phyloP scores from a whole-genome alignment of 1,284 basidiomycete genomes.

The Trametes pubescens region DNA sequence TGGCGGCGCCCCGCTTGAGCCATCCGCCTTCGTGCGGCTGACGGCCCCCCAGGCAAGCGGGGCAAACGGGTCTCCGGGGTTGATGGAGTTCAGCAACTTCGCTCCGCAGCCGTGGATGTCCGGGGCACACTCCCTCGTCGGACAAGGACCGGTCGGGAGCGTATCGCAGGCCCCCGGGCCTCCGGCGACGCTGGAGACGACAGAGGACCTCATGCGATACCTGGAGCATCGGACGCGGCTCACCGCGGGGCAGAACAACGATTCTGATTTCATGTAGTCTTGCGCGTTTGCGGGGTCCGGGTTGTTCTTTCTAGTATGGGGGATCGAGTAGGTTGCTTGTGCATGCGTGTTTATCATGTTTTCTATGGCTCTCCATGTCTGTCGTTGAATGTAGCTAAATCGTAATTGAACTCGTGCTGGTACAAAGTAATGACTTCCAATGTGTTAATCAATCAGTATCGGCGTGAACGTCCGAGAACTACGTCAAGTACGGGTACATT shows the following conservation, averaged over 20 bases:
- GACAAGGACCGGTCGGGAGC: not conserved
- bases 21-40: slow-evolving; percentile 12
- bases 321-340: slow-evolving; percentile 4
- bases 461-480: too few species aligned
- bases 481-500: too few species aligned
- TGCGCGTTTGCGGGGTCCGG: not conserved
- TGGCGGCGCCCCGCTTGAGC: slow-evolving; percentile 19
- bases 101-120: slow-evolving; percentile 32
- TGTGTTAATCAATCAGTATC: too few species aligned
- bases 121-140: slow-evolving; percentile 9
- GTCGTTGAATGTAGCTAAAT: slow-evolving; percentile 13
- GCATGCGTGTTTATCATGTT: slow-evolving; percentile 16
- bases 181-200: slow-evolving; percentile 37
- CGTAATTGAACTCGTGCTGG: not conserved
- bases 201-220: slow-evolving; percentile 38
- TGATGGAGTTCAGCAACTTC: slow-evolving; percentile 33
- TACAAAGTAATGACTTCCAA: too few species aligned
- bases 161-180: not conserved
- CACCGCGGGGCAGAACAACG: slow-evolving; percentile 28
- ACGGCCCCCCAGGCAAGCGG: slow-evolving; percentile 15
- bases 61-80: slow-evolving; percentile 6
- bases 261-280: slow-evolving; percentile 33
- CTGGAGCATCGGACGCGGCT: slow-evolving; percentile 39
- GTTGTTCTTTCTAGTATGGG: slow-evolving; percentile 4
- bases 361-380: slow-evolving; percentile 11